phyloP scores from a whole-genome alignment of 1,284 basidiomycete species.

The Naganishia albida region DNA sequence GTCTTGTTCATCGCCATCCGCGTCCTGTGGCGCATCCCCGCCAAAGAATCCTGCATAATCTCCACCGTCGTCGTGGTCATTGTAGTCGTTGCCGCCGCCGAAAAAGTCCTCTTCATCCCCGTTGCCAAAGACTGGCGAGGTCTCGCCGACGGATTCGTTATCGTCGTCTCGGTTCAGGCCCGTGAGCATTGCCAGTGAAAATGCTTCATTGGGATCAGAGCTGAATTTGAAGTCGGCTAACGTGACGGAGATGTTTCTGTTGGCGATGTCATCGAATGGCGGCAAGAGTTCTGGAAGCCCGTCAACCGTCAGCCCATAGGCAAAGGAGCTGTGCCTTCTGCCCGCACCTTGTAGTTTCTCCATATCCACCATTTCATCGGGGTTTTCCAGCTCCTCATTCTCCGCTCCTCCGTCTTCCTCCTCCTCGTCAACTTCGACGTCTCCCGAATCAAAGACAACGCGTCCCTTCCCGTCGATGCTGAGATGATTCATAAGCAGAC shows the following conservation, averaged over 20 bases:
- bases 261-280: constrained; percentile 63
- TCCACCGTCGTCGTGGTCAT: constrained; percentile 66
- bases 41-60: constrained; percentile 54
- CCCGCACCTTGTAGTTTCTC: constrained; percentile 67
- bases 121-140: constrained; percentile 53
- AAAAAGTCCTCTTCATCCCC: constrained; percentile 54
- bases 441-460: constrained; percentile 95
- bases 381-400: constrained; percentile 55
- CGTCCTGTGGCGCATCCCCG: constrained; percentile 48
- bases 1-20: constrained; percentile 56
- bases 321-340: not conserved
- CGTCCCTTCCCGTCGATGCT: constrained; percentile 80
- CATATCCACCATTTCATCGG: constrained; percentile 54
- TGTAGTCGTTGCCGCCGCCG: constrained; percentile 71
- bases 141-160: constrained; percentile 62
- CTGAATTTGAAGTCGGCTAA: constrained; percentile 77
- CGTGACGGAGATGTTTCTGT: constrained; percentile 75
- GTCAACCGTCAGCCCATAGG: constrained; percentile 26
- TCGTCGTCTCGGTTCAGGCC: constrained; percentile 64
- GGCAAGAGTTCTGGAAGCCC: constrained; percentile 65
- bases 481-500: constrained; percentile 89
- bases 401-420: constrained; percentile 63
- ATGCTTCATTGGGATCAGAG: constrained; percentile 59
- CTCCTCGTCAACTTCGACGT: constrained; percentile 71
- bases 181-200: constrained; percentile 55